phyloP scores from a whole-genome alignment of 2,329 filamentous ascomycete species.

The Rhynchosporium secalis region DNA sequence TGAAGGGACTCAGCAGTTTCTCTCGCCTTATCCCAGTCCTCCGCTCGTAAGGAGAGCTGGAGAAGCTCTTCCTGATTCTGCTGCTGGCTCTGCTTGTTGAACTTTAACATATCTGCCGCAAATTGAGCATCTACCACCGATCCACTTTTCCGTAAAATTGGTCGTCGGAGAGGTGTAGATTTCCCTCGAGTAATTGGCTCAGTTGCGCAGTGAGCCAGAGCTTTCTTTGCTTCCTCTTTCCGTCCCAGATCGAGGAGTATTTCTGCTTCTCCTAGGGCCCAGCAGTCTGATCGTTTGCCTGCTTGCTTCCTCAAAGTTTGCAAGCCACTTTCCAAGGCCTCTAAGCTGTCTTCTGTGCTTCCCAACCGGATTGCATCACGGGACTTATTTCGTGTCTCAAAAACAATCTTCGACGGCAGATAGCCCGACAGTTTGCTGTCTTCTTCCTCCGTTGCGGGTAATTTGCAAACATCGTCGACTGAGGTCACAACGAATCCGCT shows the following conservation, averaged over 20 bases:
- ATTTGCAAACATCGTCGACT: conserved; percentile 8
- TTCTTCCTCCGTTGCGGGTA: conserved; percentile 3
- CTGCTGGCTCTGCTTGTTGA: conserved; percentile 10
- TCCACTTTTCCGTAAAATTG: conserved; percentile 4
- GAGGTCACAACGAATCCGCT: conserved; percentile 8
- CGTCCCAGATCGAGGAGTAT: conserved; percentile 13
- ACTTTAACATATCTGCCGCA: conserved; percentile 8
- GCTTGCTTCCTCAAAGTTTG: conserved; percentile 12
- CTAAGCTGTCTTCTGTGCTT: conserved; percentile 1
- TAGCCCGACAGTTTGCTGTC: conserved; percentile 6
- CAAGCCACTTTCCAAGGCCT: conserved; percentile 5
- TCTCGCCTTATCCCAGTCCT: conserved; percentile 12
- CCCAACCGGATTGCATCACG: conserved; percentile 10
- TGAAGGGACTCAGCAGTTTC: conserved; percentile 9
- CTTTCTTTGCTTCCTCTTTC: conserved; percentile 6
- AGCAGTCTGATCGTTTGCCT: conserved; percentile 10
- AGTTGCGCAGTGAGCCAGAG: conserved; percentile 8
- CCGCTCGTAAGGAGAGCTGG: conserved; percentile 6
- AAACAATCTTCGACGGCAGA: conserved; percentile 11
- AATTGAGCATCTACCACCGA: conserved; percentile 8
- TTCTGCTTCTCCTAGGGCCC: conserved; percentile 11
- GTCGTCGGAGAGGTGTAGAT: neutral
- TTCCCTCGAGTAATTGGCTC: neutral
- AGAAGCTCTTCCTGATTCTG: conserved; percentile 12
- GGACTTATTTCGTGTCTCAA: conserved; percentile 9